Evolutionary conservation across 2,329 filamentous ascomycete genomes (phyloP).

Genomic region (Diaporthe citri): DNA sequence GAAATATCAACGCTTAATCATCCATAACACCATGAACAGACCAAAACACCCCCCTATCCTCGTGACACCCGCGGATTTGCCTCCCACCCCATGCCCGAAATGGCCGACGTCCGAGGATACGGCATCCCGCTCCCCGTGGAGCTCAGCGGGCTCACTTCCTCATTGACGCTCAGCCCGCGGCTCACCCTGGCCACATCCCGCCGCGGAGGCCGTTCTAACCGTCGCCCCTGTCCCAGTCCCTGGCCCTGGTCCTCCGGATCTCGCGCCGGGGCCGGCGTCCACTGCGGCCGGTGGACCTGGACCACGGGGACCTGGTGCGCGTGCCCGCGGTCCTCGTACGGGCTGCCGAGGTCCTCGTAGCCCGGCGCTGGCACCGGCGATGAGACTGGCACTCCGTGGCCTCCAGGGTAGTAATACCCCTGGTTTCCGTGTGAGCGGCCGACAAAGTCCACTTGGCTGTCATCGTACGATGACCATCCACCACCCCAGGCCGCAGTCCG

Average conservation of each 20-base stretch:
- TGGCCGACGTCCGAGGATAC: slow-evolving; percentile 30
- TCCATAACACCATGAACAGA: background rate
- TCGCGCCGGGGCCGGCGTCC: background rate
- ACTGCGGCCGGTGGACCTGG: slow-evolving; percentile 11
- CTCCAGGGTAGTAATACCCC: background rate
- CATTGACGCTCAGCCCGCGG: background rate
- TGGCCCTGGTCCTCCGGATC: background rate
- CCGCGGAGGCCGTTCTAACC: background rate
- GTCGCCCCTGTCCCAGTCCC: background rate
- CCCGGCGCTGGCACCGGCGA: background rate
- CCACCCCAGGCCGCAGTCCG: background rate
- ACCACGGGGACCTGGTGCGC: background rate
- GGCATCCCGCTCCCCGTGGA: slow-evolving; percentile 36
- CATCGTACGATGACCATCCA: background rate
- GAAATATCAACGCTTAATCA: background rate
- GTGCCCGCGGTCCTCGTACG: background rate
- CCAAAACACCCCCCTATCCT: background rate
- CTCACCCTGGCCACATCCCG: background rate
- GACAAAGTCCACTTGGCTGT: background rate
- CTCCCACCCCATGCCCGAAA: slow-evolving; percentile 31
- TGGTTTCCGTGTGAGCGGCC: background rate
- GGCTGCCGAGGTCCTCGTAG: slow-evolving; percentile 1
- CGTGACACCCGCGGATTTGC: background rate
- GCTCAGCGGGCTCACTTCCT: slow-evolving; percentile 40
- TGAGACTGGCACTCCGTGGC: background rate